These are phyloP conservation scores for Patellifolia procumbens DNA, from an alignment of 179 eudicot species.

Conservation along the genomic window DNA sequence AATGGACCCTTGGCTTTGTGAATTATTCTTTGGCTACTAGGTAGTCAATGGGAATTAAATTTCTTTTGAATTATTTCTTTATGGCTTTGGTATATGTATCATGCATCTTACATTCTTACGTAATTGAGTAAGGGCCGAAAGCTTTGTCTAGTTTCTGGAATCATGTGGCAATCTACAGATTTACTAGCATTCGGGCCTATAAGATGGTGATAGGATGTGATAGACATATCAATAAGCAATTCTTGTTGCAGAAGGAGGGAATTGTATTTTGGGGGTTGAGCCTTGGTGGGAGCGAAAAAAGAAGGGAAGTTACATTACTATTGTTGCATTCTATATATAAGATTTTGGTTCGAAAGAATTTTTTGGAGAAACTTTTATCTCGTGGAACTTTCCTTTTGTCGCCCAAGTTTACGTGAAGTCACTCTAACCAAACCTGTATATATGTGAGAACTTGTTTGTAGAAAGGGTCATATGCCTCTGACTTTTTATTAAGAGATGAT, in stretches of 20 bases:
- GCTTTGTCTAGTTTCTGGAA: not conserved
- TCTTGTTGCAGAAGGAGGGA: not conserved
- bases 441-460: not conserved
- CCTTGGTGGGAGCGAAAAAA: not conserved
- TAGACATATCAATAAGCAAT: not conserved
- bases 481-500: no score
- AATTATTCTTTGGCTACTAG: not conserved
- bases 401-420: not conserved
- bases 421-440: not conserved
- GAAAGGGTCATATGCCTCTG: not conserved
- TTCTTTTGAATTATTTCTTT: not conserved
- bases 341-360: not conserved
- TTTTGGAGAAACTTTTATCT: not conserved
- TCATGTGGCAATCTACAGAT: not conserved
- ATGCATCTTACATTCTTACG: not conserved
- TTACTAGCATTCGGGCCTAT: not conserved
- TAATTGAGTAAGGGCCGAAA: not conserved
- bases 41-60: not conserved
- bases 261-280: not conserved
- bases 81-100: not conserved
- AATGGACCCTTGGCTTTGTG: no score
- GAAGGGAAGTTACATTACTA: not conserved
- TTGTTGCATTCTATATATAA: not conserved
- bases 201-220: not conserved
- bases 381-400: not conserved